phyloP scores from a whole-genome alignment of 2,329 filamentous ascomycete species.

The Hypoxylon sp. region DNA sequence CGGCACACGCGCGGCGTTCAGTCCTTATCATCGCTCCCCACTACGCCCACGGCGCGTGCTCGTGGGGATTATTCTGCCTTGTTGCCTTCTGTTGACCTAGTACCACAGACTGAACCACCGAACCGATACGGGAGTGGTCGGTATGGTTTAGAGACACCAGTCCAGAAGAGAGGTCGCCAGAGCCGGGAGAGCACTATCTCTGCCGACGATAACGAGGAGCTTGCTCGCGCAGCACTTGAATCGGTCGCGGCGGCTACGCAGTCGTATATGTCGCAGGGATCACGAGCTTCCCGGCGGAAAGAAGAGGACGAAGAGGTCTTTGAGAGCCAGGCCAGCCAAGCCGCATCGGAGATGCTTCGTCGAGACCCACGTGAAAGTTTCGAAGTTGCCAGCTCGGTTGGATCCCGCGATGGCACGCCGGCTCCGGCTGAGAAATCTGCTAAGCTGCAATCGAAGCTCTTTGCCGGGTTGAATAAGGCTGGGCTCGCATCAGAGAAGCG shows the following conservation, averaged over 20 bases:
- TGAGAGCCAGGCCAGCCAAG: constrained; percentile 82
- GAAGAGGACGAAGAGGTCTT: constrained; percentile 72
- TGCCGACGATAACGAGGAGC: constrained; percentile 71
- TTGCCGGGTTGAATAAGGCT: constrained; percentile 60
- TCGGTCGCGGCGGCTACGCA: constrained; percentile 64
- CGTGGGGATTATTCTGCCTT: constrained; percentile 65
- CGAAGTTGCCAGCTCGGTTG: constrained; percentile 61
- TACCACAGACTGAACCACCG: constrained; percentile 70
- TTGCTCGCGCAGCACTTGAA: constrained; percentile 67
- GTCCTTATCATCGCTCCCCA: constrained; percentile 86
- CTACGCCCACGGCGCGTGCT: constrained; percentile 74
- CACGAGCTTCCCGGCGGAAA: constrained; percentile 51
- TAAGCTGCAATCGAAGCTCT: constrained; percentile 65
- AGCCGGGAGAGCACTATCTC: constrained; percentile 91
- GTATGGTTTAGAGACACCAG: constrained; percentile 62
- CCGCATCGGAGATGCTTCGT: constrained; percentile 80
- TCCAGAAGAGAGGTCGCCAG: constrained; percentile 66
- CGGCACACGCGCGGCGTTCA: constrained; percentile 82
- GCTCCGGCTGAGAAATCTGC: constrained; percentile 61
- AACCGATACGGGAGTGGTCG: constrained; percentile 59
- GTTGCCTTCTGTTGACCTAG: constrained; percentile 72
- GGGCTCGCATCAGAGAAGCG: constrained; percentile 61
- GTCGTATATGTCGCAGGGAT: constrained; percentile 53
- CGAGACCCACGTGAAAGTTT: constrained; percentile 68
- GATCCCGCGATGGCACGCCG: constrained; percentile 61